Conservation (phyloP, 1,284 basidiomycete species). For the Ustilago cynodontis region DNA sequence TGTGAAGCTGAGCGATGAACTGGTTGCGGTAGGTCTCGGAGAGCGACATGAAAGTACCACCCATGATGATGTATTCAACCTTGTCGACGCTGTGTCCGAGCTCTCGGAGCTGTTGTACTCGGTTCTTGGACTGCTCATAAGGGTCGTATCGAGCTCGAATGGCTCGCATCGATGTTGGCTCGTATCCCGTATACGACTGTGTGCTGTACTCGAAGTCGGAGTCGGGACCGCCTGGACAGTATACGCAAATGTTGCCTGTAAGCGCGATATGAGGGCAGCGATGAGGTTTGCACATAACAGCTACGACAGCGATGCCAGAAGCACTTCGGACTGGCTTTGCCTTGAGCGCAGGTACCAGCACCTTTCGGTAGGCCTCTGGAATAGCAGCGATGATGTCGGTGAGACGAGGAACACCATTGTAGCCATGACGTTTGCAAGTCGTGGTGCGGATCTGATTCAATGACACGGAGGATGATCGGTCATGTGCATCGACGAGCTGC, state of each 20-base stretch:
- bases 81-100: constrained; percentile 98
- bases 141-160: constrained; percentile 98
- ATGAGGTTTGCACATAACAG: constrained; percentile 99
- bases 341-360: constrained; percentile 87
- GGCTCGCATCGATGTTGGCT: constrained; percentile 98
- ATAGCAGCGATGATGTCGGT: constrained; percentile 99
- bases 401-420: constrained; percentile 87
- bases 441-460: constrained; percentile 88
- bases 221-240: constrained; percentile 98
- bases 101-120: constrained; percentile 93
- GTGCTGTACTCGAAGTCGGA: constrained; percentile 99
- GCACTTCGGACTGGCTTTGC: constrained; percentile 98
- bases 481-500: constrained; percentile 90
- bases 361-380: constrained; percentile 95
- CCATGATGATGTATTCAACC: constrained; percentile 99
- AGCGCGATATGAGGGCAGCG: constrained; percentile 99
- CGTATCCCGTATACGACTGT: constrained; percentile 94
- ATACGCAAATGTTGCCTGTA: constrained; percentile 99
- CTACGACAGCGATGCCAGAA: constrained; percentile 97
- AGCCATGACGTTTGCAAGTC: constrained; percentile 89
- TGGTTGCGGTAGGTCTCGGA: constrained; percentile 92
- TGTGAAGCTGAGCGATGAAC: constrained; percentile 96
- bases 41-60: constrained; percentile 99
- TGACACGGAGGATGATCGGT: constrained; percentile 76
- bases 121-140: constrained; percentile 94